Percentiles rank a stretch among this genome's conserved stretches.
phyloP scores from a whole-genome alignment of 139 green algal species.

The Closterium sp. region DNA sequence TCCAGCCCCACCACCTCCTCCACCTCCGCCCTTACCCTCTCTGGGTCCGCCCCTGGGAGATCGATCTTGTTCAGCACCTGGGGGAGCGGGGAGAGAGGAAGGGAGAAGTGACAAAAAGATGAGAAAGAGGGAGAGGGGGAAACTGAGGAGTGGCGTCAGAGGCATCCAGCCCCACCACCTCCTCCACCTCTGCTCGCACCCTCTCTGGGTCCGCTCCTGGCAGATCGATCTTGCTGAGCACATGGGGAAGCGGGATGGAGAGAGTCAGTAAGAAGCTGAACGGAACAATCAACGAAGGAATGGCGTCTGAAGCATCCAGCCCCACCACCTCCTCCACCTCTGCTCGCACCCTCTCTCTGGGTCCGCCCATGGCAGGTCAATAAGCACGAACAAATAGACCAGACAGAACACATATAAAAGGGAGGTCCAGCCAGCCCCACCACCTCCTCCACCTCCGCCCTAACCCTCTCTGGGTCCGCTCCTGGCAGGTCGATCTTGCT shows the following conservation, averaged over 20 bases:
- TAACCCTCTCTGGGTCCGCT: constrained; percentile 86
- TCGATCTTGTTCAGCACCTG: constrained; percentile 95
- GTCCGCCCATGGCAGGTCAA: constrained; percentile 93
- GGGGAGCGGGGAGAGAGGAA: not conserved
- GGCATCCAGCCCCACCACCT: constrained; percentile 3
- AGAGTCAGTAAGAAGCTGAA: not conserved
- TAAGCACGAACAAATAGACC: constrained; percentile 96
- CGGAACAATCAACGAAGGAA: constrained; percentile 18
- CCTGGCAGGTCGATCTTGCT: constrained; percentile 99
- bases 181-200: constrained; percentile 68
- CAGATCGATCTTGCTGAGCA: constrained; percentile 88
- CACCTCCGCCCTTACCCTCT: constrained; percentile 88
- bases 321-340: constrained; percentile 92
- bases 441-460: constrained; percentile 89
- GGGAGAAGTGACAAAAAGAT: not conserved
- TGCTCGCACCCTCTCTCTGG: constrained; percentile 84
- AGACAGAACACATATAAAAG: constrained; percentile 64
- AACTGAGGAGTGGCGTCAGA: not conserved
- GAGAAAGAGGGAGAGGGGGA: not conserved
- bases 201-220: constrained; percentile 88
- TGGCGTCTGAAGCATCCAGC: constrained; percentile 76
- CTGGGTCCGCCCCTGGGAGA: constrained; percentile 87
- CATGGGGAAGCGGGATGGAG: not conserved
- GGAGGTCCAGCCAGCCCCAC: constrained; percentile 84
- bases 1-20: constrained; percentile 94